A percentile compares a stretch with the other conserved stretches of the same genome.
Evolutionary conservation across 768 basidiomycete genomes (phyloP).

Genomic region (Galerina sulciceps): DNA sequence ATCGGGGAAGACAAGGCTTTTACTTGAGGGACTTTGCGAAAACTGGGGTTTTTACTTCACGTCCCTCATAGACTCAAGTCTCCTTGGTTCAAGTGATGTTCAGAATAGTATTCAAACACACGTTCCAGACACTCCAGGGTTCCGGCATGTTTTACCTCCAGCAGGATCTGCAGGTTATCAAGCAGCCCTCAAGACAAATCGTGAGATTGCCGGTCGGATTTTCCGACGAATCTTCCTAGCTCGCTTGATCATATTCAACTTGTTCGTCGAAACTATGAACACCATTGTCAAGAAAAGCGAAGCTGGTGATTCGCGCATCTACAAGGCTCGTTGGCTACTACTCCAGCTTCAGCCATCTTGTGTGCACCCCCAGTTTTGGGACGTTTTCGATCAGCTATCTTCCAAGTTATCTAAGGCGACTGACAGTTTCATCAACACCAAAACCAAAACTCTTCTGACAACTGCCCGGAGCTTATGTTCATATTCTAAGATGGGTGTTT

Average conservation of each 20-base stretch:
- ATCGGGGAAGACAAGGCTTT: constrained; percentile 48
- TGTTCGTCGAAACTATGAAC: constrained; percentile 39
- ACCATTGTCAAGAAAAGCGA: constrained; percentile 5
- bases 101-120: constrained; percentile 42
- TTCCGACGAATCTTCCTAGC: constrained; percentile 46
- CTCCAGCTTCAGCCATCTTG: constrained; percentile 45
- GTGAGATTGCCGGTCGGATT: constrained; percentile 38
- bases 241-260: constrained; percentile 42
- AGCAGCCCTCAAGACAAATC: constrained; percentile 34
- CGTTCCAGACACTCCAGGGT: constrained; percentile 37
- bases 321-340: constrained; percentile 42
- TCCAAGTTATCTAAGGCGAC: constrained; percentile 35
- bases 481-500: neutral
- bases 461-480: constrained; percentile 33
- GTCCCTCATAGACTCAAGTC: constrained; percentile 44
- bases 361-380: constrained; percentile 39
- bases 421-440: constrained; percentile 38
- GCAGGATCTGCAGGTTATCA: constrained; percentile 35
- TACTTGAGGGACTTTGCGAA: constrained; percentile 48
- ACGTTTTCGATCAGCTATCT: constrained; percentile 44
- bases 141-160: constrained; percentile 35
- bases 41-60: constrained; percentile 55
- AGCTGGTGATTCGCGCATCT: constrained; percentile 20
- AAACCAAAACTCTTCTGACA: constrained; percentile 34
- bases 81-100: constrained; percentile 48